Base-by-base conservation (phyloP, 208 protist species). In the Trypanosoma congolense region DNA sequence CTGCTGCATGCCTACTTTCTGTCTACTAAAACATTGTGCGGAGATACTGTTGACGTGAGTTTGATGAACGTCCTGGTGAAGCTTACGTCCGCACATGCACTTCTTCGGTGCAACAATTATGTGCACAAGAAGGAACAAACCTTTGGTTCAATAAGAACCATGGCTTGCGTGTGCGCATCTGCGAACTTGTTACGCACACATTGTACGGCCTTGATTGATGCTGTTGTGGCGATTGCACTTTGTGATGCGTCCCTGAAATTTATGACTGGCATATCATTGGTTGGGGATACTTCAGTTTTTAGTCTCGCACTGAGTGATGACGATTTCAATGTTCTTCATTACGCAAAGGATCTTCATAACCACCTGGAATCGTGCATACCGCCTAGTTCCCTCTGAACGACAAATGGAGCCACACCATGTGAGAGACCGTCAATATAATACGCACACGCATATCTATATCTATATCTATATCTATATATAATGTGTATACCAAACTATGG, bases 211-310 rank as follows among this genome's bases (percentile, higher is more conserved):
- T 65, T 94, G 12, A 71, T 94, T 28, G 87, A 94, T 67, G 87
- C 83, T 6, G 49, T 88, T 4, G 78, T 80, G 2, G 80, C 83
- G 4, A 74, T 94, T 40, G 73, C 73, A 16, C 69, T 94, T 35
- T 91, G 81, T 52, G 83, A 94, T 67, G 66, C 63, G 21, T 84
- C 83, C 21, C 51, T 91, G 50, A 75, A 85, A 53, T 87, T 90
- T 43, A 69, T 82, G 29, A 75, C 67, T 1, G 71, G 70, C 38
- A 67, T 75, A 28, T 75, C 87, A 2, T 50, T 91, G 4, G 51
- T 94, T 2, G 76, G 68, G 19, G 57, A 72, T 22, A 78, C 53
- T 31, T 58, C 31, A 25, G 14, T 60, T 25, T 61, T 73, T 56
- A 59, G 67, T 36, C 16, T 56, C 1, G 46, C 59, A 35, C 31